Evolutionary conservation across 495 filamentous ascomycete genomes (phyloP).

Genomic region (Annulohypoxylon maeteangense): DNA sequence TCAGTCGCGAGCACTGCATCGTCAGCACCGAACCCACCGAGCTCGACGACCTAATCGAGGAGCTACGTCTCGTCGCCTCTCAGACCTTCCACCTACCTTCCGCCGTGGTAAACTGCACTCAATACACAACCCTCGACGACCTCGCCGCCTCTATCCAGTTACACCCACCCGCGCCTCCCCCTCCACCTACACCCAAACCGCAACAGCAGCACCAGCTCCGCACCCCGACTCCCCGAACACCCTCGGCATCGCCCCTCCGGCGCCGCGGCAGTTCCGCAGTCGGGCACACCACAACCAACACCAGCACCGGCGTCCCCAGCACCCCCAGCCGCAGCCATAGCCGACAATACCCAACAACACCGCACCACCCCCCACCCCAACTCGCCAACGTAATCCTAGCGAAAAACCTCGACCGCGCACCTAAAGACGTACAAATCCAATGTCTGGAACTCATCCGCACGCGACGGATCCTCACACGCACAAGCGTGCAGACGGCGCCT

Average conservation of each 20-base stretch:
- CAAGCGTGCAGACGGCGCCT: conserved; percentile 75
- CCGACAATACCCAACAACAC: not conserved
- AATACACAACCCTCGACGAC: conserved; percentile 78
- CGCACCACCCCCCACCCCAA: conserved; percentile 35
- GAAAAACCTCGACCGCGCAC: conserved; percentile 77
- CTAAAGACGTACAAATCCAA: conserved; percentile 82
- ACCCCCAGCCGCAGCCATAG: not conserved
- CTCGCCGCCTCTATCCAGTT: conserved; percentile 71
- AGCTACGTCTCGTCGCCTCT: conserved; percentile 76
- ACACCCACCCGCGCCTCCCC: conserved; percentile 39
- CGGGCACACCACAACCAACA: not conserved
- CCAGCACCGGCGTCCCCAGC: not conserved
- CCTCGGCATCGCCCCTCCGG: conserved; percentile 28
- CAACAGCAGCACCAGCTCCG: conserved; percentile 22
- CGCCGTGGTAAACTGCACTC: conserved; percentile 75
- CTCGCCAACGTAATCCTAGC: conserved; percentile 86
- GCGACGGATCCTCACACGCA: conserved; percentile 78
- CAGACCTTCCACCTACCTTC: conserved; percentile 76
- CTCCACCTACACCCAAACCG: conserved; percentile 35
- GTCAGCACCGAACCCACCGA: conserved; percentile 74
- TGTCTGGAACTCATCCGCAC: conserved; percentile 87
- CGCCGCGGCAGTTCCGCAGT: conserved; percentile 7
- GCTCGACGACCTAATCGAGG: conserved; percentile 72
- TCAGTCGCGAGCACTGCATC: conserved; percentile 85
- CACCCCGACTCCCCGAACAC: conserved; percentile 22